Percentiles rank a stretch among this genome's conserved stretches.
Evolutionary conservation across 169 alveolate species (phyloP).

Genomic region (Plasmodium ovale): DNA sequence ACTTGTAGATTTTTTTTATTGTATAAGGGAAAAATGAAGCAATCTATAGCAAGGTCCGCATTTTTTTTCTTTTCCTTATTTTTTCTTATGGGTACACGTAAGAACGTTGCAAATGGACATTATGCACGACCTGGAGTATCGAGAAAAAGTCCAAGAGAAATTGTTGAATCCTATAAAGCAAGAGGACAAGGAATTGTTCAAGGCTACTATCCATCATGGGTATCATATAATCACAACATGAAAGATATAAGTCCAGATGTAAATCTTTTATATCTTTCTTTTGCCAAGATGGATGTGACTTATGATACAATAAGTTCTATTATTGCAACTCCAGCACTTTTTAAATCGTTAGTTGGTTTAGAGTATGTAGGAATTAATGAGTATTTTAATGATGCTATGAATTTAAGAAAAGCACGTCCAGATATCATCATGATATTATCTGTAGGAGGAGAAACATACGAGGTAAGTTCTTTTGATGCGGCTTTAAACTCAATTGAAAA

Average conservation of each 20-base stretch:
- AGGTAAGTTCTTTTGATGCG: conserved; percentile 2
- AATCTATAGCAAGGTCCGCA: neutral
- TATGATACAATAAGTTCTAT: conserved; percentile 2
- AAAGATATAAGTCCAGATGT: conserved; percentile 2
- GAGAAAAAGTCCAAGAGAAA: conserved; percentile 12
- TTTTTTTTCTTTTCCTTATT: neutral
- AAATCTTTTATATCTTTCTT: neutral
- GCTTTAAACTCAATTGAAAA: conserved; percentile 7
- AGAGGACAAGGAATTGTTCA: conserved; percentile 10
- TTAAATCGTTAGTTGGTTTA: conserved; percentile 19
- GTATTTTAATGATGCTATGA: conserved; percentile 15
- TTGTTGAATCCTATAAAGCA: neutral
- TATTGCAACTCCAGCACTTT: conserved; percentile 9
- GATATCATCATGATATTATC: conserved; percentile 22
- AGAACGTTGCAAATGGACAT: neutral
- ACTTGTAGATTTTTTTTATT: neutral
- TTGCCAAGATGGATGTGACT: conserved; percentile 8
- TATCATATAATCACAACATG: conserved; percentile 14
- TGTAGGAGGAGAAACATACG: conserved; percentile 16
- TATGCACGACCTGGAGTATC: conserved; percentile 7
- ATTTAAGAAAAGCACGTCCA: conserved; percentile 27
- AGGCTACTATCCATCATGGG: conserved; percentile 32
- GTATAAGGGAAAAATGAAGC: neutral
- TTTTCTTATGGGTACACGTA: neutral
- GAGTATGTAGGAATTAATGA: conserved; percentile 20